Base-by-base conservation (phyloP, 257 asterid species). In the Solanum virginianum region DNA sequence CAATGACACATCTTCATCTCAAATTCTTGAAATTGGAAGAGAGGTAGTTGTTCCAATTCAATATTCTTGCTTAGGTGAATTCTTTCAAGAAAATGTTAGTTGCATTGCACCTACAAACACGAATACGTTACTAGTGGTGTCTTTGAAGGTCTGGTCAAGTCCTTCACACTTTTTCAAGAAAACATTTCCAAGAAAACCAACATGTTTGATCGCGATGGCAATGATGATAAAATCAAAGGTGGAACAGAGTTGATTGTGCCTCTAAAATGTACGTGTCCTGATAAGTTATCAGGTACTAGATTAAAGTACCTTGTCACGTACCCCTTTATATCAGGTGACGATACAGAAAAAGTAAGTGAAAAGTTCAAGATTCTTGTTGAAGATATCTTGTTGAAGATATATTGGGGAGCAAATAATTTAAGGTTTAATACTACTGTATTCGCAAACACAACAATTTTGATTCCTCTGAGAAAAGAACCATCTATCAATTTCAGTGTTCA, bases 231-330 rank as follows among this genome's bases (percentile, higher is more conserved):
- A 3, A 83, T 91, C 39, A 70, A 15, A 36, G 86, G 83, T 11
- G 94, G 93, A 45, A 80, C 91, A 10, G 2, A 59, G 18, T 54
- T 93, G 70, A 81, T 29, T 2, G 90, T 92, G n/a, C 97, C 97
- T 7, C 49, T 92, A 80, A 94, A 89, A 86, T 94, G 97, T 24
- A 93, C 97, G 39, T 94, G 97, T 79, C 95, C 94, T 62, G 91
- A 87, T 84, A 81, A 87, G 4, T 14, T 17, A 0, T 80, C 45
- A 10, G 49, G 45, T 3, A 49, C 22, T 5, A 91, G 80, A 24
- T 85, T 91, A 60, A 86, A 89, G 83, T 93, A 89, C 60, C 89
- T 93, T 8, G 86, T 95, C 0, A 92, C 97, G 0, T 95, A 93
- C 39, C 95, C 98, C 22, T 41, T 93, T 22, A 41, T 95, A 10